Conservation (phyloP, 2,329 filamentous ascomycete species). For the Pseudocercospora pini-densiflorae region DNA sequence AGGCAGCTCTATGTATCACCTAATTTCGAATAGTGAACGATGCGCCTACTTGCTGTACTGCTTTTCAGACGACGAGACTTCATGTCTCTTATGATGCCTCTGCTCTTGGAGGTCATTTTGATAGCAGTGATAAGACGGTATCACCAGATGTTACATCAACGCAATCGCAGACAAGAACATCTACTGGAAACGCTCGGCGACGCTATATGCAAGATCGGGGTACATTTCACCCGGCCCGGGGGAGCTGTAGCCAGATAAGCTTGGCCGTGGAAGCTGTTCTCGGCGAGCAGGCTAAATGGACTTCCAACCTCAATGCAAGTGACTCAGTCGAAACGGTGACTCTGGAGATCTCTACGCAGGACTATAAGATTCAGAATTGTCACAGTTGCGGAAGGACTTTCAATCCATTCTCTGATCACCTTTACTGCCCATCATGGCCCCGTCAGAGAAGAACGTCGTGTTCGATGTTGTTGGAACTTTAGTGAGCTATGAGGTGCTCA, state of each 20-base stretch:
- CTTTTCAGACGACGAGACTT: background rate
- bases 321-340: background rate
- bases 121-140: background rate
- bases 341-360: background rate
- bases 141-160: background rate
- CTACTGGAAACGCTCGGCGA: background rate
- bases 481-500: constrained; percentile 52
- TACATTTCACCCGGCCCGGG: background rate
- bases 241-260: background rate
- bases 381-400: background rate
- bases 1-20: background rate
- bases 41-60: background rate
- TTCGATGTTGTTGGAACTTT: constrained; percentile 55
- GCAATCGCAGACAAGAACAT: background rate
- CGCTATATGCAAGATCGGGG: background rate
- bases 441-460: constrained; percentile 32
- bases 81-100: background rate
- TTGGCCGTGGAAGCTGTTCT: constrained; percentile 8
- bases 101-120: background rate
- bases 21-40: background rate
- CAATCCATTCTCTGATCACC: background rate
- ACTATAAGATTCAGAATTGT: background rate
- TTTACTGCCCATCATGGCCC: constrained; percentile 8
- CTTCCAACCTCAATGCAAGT: background rate
- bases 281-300: background rate